Evolutionary conservation across 1,284 basidiomycete genomes (phyloP).

Genomic region (Rhizoctonia solani): DNA sequence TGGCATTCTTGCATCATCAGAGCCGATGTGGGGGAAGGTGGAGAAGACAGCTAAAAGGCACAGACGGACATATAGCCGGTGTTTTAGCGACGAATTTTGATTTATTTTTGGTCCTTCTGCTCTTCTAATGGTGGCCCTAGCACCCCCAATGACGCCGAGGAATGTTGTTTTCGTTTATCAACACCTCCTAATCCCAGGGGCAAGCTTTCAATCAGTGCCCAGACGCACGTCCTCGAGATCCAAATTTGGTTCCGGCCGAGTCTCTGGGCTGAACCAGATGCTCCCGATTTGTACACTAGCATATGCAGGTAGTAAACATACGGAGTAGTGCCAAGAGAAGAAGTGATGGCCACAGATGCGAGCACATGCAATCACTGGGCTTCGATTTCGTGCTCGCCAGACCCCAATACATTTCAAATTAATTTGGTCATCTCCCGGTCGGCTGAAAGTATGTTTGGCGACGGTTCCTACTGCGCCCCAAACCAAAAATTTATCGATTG

Average conservation of each 20-base stretch:
- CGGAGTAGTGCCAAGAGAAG: conserved; percentile 3
- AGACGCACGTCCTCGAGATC: too few relatives aligned
- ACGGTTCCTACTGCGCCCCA: neutral
- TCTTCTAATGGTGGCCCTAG: too few relatives aligned
- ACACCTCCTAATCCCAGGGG: too few relatives aligned
- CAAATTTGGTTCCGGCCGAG: neutral
- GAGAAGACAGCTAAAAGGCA: too few relatives aligned
- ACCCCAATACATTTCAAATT: neutral
- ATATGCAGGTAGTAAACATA: neutral
- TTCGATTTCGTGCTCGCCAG: neutral
- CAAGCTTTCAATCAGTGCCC: too few relatives aligned
- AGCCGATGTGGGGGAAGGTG: neutral
- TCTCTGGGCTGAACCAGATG: neutral
- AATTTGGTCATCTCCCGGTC: neutral
- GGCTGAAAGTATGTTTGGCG: conserved; percentile 1
- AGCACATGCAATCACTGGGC: conserved; percentile 12
- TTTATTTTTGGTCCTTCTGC: too few relatives aligned
- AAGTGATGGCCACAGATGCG: conserved; percentile 18
- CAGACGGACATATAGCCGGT: too few relatives aligned
- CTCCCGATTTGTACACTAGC: too few relatives aligned
- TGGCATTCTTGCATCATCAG: neutral
- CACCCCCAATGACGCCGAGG: too few relatives aligned
- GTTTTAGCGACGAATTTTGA: too few relatives aligned
- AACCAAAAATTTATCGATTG: neutral
- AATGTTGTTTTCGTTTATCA: too few relatives aligned